A percentile compares a stretch with the other conserved stretches of the same genome.
These are phyloP conservation scores for Triangularia verruculosa DNA, from an alignment of 2,329 filamentous ascomycete species.

Conservation along the genomic window DNA sequence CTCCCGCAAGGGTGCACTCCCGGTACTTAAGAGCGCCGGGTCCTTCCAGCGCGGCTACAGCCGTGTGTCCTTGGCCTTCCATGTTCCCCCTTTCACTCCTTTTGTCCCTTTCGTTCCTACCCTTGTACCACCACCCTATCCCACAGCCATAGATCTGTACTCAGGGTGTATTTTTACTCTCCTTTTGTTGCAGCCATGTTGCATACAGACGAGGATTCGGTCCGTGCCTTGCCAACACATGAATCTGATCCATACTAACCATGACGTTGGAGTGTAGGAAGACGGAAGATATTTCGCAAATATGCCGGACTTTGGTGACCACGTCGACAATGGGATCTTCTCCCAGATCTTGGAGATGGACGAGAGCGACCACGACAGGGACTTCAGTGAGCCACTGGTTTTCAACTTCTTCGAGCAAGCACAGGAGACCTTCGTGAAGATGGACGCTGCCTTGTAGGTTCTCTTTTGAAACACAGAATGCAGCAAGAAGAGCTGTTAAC, in stretches of 20 bases:
- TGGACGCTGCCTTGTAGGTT: slow-evolving; percentile 79
- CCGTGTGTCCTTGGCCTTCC: neutral
- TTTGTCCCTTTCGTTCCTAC: neutral
- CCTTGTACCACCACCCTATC: neutral
- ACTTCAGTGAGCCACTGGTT: slow-evolving; percentile 87
- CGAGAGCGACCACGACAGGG: slow-evolving; percentile 77
- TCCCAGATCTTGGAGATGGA: slow-evolving; percentile 98
- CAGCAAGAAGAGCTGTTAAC: neutral
- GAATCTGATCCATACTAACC: slow-evolving; percentile 15
- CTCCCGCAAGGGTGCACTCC: slow-evolving; percentile 3
- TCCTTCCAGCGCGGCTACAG: slow-evolving; percentile 10
- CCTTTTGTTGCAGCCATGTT: slow-evolving; percentile 2
- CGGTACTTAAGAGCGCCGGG: slow-evolving; percentile 8
- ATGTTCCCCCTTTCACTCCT: slow-evolving; percentile 4
- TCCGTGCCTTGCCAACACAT: slow-evolving; percentile 10
- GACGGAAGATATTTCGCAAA: slow-evolving; percentile 45
- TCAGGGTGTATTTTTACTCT: neutral
- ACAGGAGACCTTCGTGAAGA: slow-evolving; percentile 77
- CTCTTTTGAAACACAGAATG: neutral
- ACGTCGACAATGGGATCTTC: slow-evolving; percentile 78
- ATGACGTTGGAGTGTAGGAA: slow-evolving; percentile 13
- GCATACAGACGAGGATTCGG: slow-evolving; percentile 12
- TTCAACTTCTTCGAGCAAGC: slow-evolving; percentile 92
- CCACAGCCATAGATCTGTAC: neutral
- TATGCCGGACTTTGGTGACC: slow-evolving; percentile 65